phyloP scores from a whole-genome alignment of 2,329 filamentous ascomycete genomes.

The Claviceps monticola region DNA sequence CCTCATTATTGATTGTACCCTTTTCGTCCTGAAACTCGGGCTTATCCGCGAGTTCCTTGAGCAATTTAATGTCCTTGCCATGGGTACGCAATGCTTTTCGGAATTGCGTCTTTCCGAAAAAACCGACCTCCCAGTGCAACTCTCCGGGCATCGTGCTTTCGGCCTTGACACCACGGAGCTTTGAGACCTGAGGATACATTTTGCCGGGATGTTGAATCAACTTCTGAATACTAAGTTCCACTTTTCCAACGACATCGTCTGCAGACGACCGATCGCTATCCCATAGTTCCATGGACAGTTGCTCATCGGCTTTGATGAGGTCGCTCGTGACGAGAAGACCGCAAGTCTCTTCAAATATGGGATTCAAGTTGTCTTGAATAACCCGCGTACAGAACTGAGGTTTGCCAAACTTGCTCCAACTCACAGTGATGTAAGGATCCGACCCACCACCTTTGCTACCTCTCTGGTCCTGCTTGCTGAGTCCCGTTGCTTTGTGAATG shows the following conservation, averaged over 20 bases:
- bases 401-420: slow-evolving; percentile 93
- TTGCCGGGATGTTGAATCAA: slow-evolving; percentile 84
- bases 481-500: slow-evolving; percentile 72
- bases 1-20: slow-evolving; percentile 52
- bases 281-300: slow-evolving; percentile 88
- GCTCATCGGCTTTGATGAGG: slow-evolving; percentile 84
- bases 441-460: slow-evolving; percentile 78
- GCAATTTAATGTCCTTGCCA: slow-evolving; percentile 68
- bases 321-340: slow-evolving; percentile 79
- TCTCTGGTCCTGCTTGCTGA: slow-evolving; percentile 82
- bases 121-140: slow-evolving; percentile 92
- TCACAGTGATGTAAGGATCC: slow-evolving; percentile 89
- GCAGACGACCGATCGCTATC: slow-evolving; percentile 86
- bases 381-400: slow-evolving; percentile 96
- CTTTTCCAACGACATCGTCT: slow-evolving; percentile 89
- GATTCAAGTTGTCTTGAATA: slow-evolving; percentile 88
- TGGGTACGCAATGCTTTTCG: slow-evolving; percentile 72
- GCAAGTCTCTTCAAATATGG: slow-evolving; percentile 78
- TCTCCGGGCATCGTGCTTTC: slow-evolving; percentile 85
- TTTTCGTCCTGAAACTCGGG: slow-evolving; percentile 75
- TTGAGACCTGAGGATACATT: slow-evolving; percentile 83
- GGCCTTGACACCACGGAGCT: slow-evolving; percentile 67
- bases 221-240: slow-evolving; percentile 86
- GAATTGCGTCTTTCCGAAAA: slow-evolving; percentile 83
- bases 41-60: slow-evolving; percentile 57